Evolutionary conservation across 1,139 yeast species (phyloP).

Genomic region (Pneumocystis canis): DNA sequence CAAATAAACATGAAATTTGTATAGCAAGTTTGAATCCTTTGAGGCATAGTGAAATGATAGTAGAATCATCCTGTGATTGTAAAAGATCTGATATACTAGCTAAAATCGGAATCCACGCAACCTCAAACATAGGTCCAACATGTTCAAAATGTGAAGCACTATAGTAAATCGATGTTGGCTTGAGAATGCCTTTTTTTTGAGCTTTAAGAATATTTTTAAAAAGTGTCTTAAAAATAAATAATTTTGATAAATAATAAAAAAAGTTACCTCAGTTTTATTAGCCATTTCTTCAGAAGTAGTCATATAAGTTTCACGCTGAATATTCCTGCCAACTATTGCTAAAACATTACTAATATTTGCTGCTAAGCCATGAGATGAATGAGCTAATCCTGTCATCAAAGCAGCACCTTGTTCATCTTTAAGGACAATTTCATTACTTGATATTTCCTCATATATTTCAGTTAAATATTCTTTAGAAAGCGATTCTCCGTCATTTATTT

Average conservation of each 20-base stretch:
- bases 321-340: slow-evolving; percentile 82
- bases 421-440: slow-evolving; percentile 82
- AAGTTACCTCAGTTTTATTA: slow-evolving; percentile 22
- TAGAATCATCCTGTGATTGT: slow-evolving; percentile 72
- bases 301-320: slow-evolving; percentile 51
- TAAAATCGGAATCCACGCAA: slow-evolving; percentile 47
- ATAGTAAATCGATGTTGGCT: slow-evolving; percentile 28
- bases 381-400: slow-evolving; percentile 12
- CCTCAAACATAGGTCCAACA: slow-evolving; percentile 56
- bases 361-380: slow-evolving; percentile 27
- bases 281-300: slow-evolving; percentile 34
- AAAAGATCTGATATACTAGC: slow-evolving; percentile 63
- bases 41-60: slow-evolving; percentile 53
- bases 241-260: slow-evolving; percentile 62
- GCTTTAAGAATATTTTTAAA: slow-evolving; percentile 54
- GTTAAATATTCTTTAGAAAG: slow-evolving; percentile 76
- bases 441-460: slow-evolving; percentile 64
- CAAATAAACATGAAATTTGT: slow-evolving; percentile 72
- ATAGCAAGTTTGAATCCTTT: slow-evolving; percentile 78
- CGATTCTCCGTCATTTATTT: slow-evolving; percentile 56
- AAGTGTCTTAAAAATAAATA: slow-evolving; percentile 64
- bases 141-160: slow-evolving; percentile 75
- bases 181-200: slow-evolving; percentile 24
- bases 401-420: slow-evolving; percentile 90
- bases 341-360: slow-evolving; percentile 63